Conservation (phyloP, 163 green algal species). For the Volvox carteri region DNA sequence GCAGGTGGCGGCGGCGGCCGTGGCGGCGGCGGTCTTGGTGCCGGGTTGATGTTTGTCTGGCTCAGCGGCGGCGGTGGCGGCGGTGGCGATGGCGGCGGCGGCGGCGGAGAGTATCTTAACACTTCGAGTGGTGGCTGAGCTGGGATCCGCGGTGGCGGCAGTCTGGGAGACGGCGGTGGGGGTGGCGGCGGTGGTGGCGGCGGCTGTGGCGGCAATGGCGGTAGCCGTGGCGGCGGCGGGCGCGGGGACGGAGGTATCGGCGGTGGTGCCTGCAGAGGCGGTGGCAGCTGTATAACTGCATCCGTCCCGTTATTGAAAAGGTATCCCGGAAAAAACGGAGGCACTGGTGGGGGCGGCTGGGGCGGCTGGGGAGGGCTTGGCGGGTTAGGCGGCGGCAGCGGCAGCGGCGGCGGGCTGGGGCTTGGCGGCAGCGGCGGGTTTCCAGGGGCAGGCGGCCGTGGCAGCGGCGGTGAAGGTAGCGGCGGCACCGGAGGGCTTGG, state of each 20-base stretch:
- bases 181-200: neutral
- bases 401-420: neutral
- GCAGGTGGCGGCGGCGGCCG: slow-evolving; percentile 22
- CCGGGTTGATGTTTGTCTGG: neutral
- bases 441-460: neutral
- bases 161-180: neutral
- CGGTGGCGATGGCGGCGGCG: neutral
- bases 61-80: neutral
- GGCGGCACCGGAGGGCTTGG: neutral
- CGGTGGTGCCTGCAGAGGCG: neutral
- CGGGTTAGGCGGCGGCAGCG: neutral
- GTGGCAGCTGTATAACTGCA: no score
- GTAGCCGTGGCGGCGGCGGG: neutral
- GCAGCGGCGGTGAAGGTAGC: neutral
- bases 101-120: neutral
- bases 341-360: neutral
- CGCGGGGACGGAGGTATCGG: neutral
- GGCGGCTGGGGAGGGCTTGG: neutral
- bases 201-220: neutral
- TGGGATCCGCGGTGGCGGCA: neutral
- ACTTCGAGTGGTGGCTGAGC: neutral
- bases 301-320: no score
- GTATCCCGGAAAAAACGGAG: neutral
- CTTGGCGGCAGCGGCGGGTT: neutral
- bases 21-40: slow-evolving; percentile 5